Conservation (phyloP, 2,329 filamentous ascomycete species). For the Talaromyces sp. region DNA sequence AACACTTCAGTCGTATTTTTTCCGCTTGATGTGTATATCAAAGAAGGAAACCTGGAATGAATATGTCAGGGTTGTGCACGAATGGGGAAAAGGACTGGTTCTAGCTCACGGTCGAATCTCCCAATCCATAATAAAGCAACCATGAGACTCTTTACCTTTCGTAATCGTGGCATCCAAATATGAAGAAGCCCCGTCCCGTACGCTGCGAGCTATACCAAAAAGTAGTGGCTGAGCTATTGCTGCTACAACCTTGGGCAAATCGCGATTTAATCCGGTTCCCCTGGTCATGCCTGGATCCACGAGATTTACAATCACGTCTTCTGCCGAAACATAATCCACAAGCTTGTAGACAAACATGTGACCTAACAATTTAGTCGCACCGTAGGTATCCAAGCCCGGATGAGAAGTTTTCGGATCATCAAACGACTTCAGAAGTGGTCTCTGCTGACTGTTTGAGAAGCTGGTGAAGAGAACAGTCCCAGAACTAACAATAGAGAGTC, state of each 20-base stretch:
- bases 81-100: neutral
- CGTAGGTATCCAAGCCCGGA: neutral
- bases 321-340: constrained; percentile 35
- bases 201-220: neutral
- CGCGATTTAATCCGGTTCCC: constrained; percentile 35
- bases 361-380: constrained; percentile 6
- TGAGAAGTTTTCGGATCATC: neutral
- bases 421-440: constrained; percentile 29
- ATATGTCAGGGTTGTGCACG: neutral
- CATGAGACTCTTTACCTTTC: constrained; percentile 52
- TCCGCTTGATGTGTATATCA: neutral
- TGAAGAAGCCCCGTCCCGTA: constrained; percentile 42
- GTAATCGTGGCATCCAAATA: constrained; percentile 48
- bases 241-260: neutral
- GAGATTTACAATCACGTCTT: constrained; percentile 47
- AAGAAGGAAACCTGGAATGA: neutral
- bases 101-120: constrained; percentile 29
- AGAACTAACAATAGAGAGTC: constrained; percentile 22
- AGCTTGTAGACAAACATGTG: constrained; percentile 40
- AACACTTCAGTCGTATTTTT: neutral
- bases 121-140: constrained; percentile 51
- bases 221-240: neutral
- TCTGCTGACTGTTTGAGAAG: constrained; percentile 19
- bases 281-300: constrained; percentile 45
- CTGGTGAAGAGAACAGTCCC: constrained; percentile 21